These are phyloP conservation scores for Lipomyces anomalus DNA, from an alignment of 805 yeast species.

Conservation along the genomic window DNA sequence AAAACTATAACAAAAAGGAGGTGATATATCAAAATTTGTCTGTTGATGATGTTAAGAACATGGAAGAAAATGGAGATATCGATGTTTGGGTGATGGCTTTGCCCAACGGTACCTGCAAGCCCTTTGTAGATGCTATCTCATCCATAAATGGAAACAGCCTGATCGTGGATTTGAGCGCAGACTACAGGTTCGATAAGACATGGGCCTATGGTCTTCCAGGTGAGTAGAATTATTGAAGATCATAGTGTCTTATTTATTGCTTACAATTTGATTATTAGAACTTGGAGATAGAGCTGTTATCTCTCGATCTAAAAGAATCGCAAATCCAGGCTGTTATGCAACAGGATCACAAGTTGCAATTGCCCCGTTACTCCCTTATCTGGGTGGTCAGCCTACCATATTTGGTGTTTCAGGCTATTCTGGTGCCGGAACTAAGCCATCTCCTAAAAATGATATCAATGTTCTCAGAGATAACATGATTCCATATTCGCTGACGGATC, in stretches of 20 bases:
- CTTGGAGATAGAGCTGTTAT: conserved; percentile 63
- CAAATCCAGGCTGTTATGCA: conserved; percentile 99
- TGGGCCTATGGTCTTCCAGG: conserved; percentile 92
- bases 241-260: background rate
- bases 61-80: conserved; percentile 71
- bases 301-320: conserved; percentile 68
- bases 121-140: conserved; percentile 42
- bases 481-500: conserved; percentile 94
- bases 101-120: conserved; percentile 89
- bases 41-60: conserved; percentile 71
- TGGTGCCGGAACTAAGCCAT: conserved; percentile 99
- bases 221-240: background rate
- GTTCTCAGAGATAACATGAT: conserved; percentile 75
- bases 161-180: conserved; percentile 91
- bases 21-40: conserved; percentile 80
- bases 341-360: conserved; percentile 94
- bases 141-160: conserved; percentile 52
- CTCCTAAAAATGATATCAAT: conserved; percentile 84
- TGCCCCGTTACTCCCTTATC: conserved; percentile 67
- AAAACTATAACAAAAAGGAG: conserved; percentile 77
- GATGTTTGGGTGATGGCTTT: conserved; percentile 99
- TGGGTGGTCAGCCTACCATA: conserved; percentile 68
- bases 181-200: conserved; percentile 86
- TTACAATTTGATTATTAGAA: conserved; percentile 39
- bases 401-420: conserved; percentile 98